Evolutionary conservation across 805 yeast genomes (phyloP).

Genomic region (Wickerhamiella kurtzmanii): DNA sequence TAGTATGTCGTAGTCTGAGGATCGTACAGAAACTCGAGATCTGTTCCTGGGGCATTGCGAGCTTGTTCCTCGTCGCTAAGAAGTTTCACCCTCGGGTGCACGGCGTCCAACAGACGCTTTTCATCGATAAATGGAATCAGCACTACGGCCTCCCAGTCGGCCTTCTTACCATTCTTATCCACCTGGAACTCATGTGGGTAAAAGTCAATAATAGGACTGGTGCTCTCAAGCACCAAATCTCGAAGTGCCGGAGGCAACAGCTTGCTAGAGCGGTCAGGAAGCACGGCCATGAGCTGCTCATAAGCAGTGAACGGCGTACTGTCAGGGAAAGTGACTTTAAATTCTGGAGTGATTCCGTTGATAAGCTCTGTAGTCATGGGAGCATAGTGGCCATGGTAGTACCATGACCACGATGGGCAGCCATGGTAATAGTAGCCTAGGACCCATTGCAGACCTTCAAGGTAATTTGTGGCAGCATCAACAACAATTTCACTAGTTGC

Average conservation of each 20-base stretch:
- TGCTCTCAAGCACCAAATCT: conserved; percentile 69
- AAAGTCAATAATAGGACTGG: conserved; percentile 78
- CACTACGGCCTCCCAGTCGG: conserved; percentile 97
- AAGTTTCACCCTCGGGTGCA: conserved; percentile 49
- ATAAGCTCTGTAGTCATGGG: conserved; percentile 85
- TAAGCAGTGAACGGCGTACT: conserved; percentile 83
- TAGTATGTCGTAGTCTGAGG: conserved; percentile 59
- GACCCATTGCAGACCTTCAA: conserved; percentile 97
- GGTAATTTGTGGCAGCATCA: conserved; percentile 63
- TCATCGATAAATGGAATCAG: conserved; percentile 85
- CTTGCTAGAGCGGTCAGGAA: conserved; percentile 79
- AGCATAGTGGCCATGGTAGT: conserved; percentile 74
- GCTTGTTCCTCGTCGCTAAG: conserved; percentile 55
- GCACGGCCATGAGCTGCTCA: conserved; percentile 93
- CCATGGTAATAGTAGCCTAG: conserved; percentile 81
- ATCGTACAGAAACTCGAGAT: conserved; percentile 54
- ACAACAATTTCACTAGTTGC: conserved; percentile 40
- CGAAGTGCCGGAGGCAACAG: conserved; percentile 70
- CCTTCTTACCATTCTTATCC: conserved; percentile 89
- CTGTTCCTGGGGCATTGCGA: conserved; percentile 65
- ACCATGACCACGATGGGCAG: conserved; percentile 95
- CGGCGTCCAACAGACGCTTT: conserved; percentile 53
- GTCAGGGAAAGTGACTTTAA: conserved; percentile 45
- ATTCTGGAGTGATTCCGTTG: conserved; percentile 45
- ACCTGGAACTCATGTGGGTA: conserved; percentile 80